Evolutionary conservation across 2,329 filamentous ascomycete species (phyloP), one percentile per base, ranked within the genome.

Genomic region (Lecanicillium sp.): DNA sequence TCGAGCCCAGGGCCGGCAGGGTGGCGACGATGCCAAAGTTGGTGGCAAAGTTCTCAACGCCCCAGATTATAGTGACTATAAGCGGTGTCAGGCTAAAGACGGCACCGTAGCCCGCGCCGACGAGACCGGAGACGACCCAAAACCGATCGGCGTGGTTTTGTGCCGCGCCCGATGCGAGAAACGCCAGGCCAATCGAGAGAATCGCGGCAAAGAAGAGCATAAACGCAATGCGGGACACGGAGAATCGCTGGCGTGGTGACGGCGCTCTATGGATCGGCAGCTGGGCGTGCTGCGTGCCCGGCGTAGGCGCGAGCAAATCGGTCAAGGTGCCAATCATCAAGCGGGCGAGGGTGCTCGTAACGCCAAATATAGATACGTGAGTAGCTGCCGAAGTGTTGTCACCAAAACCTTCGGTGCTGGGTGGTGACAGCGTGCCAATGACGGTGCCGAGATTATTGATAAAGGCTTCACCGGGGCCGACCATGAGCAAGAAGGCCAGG

Each of bases 21-120:
- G 94, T 92, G 30, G 89, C 88, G 7, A 97, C 80, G 44, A 97
- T 89, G 9, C 92, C 92, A 80, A 90, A 98, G 53, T 98, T 97
- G 1, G 92, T 98, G 42, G 87, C 92, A 57, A 98, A 97, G 58
- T 97, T 98, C 66, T 97, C 89, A 0, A 95, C 88, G 18, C 92
- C 92, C 92, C 92, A 98, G 33, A 98, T 90, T 9, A 96, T 88
- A n/a, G 82, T 87, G 49, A 96, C 84, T 41, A 97, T 86, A 47
- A 97, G 89, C 3, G 92, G 92, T 0, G 85, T 84, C 5, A 97
- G 73, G 34, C 79, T 84, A 66, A 97, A 98, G 17, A 89, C 78
- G 22, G 89, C 89, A 32, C 92, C 92, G 56, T 98, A 97, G 32
- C 92, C 92, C 2, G 88, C 81, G 6, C 92, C 92, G 6, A 98